Evolutionary conservation across 257 asterid species (phyloP), one percentile per base, ranked within the genome.

Genomic region (Lithospermum erythrorhizon): DNA sequence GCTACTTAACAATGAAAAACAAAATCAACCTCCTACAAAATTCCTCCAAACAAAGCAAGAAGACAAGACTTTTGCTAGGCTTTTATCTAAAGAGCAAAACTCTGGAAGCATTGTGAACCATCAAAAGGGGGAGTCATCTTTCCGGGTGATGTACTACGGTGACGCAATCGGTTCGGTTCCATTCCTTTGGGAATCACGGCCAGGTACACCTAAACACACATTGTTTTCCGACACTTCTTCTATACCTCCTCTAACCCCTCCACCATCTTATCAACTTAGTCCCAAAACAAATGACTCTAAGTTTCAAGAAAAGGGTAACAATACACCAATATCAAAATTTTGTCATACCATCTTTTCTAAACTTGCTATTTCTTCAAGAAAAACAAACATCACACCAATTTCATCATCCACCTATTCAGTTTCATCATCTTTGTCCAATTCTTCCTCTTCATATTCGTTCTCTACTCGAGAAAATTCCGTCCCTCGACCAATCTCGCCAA

Each of bases 141-240:
- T 79, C 70, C 54, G 85, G 66, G 79, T 79, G 64, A 64, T 72
- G 71, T 81, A 81, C 79, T 84, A 80, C 70, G 88, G 77, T 21
- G 91, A 75, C 21, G 79, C 81, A 49, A 55, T 75, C 51, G 82
- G 88, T 21, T 55, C 86, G 0, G 78, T 84, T 58, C 93, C 89
- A 5, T 84, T 84, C 68, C 2, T 61, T 37, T 84, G 93, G 93
- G 88, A 84, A 62, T 79, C 93, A 23, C 81, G 71, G 77, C 93
- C 93, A 49, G 89, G 93, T 0, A 84, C 93, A 32, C 93, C 88
- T 0, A 81, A 79, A 58, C 86, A 84, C 67, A 23, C 59, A 25
- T 56, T 70, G 61, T 57, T 41, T 41, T 65, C 48, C 76, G 61
- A 56, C 30, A 23, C 60, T 9, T 9, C 19, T 24, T 23, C 20